Conservation (phyloP, 2,329 filamentous ascomycete genomes). For the Botrytis hyacinthi region DNA sequence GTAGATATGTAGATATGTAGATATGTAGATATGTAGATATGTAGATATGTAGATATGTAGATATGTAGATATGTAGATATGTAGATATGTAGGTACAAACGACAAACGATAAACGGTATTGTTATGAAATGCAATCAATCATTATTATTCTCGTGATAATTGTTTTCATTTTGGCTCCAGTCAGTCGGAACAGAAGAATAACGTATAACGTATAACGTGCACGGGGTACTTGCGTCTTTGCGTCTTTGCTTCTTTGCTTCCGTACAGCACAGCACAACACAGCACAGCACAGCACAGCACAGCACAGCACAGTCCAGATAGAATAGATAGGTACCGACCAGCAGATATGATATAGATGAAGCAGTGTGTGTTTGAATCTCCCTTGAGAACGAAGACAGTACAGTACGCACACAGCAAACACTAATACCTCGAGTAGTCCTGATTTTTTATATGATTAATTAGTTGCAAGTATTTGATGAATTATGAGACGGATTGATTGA, state of each 20-base stretch:
- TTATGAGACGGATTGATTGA: background rate
- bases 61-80: background rate
- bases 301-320: background rate
- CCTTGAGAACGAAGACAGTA: background rate
- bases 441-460: constrained; percentile 5
- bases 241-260: background rate
- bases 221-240: background rate
- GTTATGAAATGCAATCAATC: constrained; percentile 7
- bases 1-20: too few species aligned
- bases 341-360: background rate
- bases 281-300: background rate
- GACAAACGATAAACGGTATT: background rate
- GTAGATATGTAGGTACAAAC: background rate
- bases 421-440: background rate
- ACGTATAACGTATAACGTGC: background rate
- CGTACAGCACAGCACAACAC: background rate
- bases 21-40: background rate
- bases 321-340: background rate
- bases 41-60: background rate
- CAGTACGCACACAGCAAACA: background rate
- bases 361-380: background rate
- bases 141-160: background rate
- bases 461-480: background rate
- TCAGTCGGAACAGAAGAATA: background rate
- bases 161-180: background rate